Conservation (phyloP, 768 basidiomycete genomes). For the Leccinum arenicola region DNA sequence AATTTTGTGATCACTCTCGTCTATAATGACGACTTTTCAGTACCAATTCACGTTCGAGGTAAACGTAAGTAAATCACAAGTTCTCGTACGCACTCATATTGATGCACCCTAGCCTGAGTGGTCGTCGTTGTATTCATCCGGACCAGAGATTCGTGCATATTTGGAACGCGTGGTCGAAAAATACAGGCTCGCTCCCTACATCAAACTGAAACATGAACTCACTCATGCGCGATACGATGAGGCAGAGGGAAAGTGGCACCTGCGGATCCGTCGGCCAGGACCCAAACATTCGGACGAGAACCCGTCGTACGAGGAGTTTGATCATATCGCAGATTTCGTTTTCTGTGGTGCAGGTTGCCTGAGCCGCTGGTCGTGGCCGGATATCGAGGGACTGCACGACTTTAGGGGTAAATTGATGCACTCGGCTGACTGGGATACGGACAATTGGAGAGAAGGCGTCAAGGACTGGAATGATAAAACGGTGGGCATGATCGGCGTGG, state of each 20-base stretch:
- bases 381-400: slow-evolving; percentile 52
- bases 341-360: slow-evolving; percentile 52
- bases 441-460: slow-evolving; percentile 44
- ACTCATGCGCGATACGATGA: slow-evolving; percentile 50
- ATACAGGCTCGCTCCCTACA: slow-evolving; percentile 50
- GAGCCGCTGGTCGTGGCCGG: slow-evolving; percentile 66
- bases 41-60: slow-evolving; percentile 59
- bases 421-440: slow-evolving; percentile 58
- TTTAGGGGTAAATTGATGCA: slow-evolving; percentile 62
- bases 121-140: slow-evolving; percentile 60
- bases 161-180: slow-evolving; percentile 53
- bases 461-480: slow-evolving; percentile 50
- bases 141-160: slow-evolving; percentile 56
- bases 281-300: slow-evolving; percentile 11
- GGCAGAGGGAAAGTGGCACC: slow-evolving; percentile 51
- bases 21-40: slow-evolving; percentile 30
- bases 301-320: slow-evolving; percentile 40
- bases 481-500: slow-evolving; percentile 61
- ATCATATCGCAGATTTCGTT: slow-evolving; percentile 55
- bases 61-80: slow-evolving; percentile 34
- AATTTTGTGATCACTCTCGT: background rate
- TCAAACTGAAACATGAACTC: slow-evolving; percentile 56
- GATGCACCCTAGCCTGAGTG: slow-evolving; percentile 45
- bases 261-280: slow-evolving; percentile 42
- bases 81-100: background rate